Evolutionary conservation across 2,329 filamentous ascomycete genomes (phyloP).

Genomic region (Nigrospora sphaerica): DNA sequence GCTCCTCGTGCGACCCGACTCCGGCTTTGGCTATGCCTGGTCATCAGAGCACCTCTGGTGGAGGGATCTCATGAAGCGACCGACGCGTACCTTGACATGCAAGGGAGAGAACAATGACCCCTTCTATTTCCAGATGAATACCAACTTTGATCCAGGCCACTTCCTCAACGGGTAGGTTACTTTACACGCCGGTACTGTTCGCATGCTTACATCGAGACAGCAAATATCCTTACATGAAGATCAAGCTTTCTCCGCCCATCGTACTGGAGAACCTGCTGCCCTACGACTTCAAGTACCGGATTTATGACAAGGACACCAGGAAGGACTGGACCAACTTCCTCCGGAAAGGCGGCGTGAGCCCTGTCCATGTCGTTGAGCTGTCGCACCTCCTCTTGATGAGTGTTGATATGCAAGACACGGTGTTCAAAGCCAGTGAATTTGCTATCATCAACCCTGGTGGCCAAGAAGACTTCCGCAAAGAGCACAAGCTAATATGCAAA

Average conservation of each 20-base stretch:
- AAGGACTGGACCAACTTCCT: slow-evolving; percentile 99
- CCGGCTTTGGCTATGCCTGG: slow-evolving; percentile 95
- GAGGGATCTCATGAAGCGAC: slow-evolving; percentile 80
- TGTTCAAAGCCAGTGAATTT: slow-evolving; percentile 93
- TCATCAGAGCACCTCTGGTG: slow-evolving; percentile 85
- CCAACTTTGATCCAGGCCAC: slow-evolving; percentile 75
- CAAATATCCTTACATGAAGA: slow-evolving; percentile 88
- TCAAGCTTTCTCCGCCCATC: slow-evolving; percentile 85
- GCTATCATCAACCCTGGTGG: slow-evolving; percentile 90
- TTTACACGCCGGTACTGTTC: no score
- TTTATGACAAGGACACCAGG: slow-evolving; percentile 97
- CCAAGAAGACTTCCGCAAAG: slow-evolving; percentile 81
- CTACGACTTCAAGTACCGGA: slow-evolving; percentile 98
- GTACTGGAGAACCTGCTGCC: slow-evolving; percentile 92
- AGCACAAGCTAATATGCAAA: slow-evolving; percentile 72
- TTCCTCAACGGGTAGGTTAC: slow-evolving; percentile 62
- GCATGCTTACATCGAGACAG: slow-evolving; percentile 33
- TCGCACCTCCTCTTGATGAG: slow-evolving; percentile 90
- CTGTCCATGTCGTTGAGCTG: slow-evolving; percentile 92
- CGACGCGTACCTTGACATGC: slow-evolving; percentile 83
- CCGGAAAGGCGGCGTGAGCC: slow-evolving; percentile 91
- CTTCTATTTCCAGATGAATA: slow-evolving; percentile 95
- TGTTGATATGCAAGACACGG: slow-evolving; percentile 92
- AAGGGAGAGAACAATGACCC: slow-evolving; percentile 79
- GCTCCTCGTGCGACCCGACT: slow-evolving; percentile 80